Percentiles rank a stretch among this genome's conserved stretches.
These are phyloP conservation scores for Solanum boliviense DNA, from an alignment of 257 asterid species.

Conservation along the genomic window DNA sequence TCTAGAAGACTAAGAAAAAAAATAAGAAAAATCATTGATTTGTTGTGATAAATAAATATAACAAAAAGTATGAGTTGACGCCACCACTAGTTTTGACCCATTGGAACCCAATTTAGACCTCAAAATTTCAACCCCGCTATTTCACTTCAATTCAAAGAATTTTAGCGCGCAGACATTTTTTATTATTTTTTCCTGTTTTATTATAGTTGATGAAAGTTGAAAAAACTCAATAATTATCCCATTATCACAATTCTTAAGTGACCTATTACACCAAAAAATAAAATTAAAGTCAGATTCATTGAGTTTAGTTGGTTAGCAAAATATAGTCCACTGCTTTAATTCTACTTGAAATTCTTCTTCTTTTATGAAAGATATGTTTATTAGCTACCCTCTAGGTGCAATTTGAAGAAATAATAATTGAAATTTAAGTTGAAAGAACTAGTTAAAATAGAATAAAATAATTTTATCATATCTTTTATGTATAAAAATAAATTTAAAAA, in stretches of 20 bases:
- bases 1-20: background rate
- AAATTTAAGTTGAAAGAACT: no score
- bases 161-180: background rate
- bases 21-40: background rate
- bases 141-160: background rate
- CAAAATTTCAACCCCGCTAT: background rate
- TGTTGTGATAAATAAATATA: background rate
- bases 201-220: background rate
- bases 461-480: no score
- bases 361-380: background rate
- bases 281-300: background rate
- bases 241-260: background rate
- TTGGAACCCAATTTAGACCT: background rate
- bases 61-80: slow-evolving; percentile 10
- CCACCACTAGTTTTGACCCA: slow-evolving; percentile 5
- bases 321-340: background rate
- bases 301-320: background rate
- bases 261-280: background rate
- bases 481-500: no score
- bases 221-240: background rate
- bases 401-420: no score
- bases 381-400: no score
- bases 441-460: no score
- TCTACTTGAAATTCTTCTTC: background rate
- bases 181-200: background rate